These are phyloP conservation scores for Bipolaris cookei DNA, from an alignment of 2,329 filamentous ascomycete species.

Conservation along the genomic window DNA sequence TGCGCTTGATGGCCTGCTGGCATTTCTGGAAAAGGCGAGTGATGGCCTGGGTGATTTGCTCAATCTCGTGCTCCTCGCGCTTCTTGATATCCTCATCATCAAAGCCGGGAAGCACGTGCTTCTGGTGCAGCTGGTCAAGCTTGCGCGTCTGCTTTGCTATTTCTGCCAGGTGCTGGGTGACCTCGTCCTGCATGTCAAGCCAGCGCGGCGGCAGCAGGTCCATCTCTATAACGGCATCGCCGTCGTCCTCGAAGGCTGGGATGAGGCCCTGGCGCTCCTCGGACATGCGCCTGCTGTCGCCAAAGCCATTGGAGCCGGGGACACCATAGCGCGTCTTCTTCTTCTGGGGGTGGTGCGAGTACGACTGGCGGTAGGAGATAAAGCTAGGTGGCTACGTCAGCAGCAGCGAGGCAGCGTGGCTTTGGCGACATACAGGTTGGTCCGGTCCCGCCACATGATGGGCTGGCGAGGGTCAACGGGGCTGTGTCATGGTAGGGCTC, in stretches of 20 bases:
- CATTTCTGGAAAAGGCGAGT: conserved; percentile 89
- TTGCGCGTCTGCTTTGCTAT: conserved; percentile 83
- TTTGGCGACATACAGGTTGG: conserved; percentile 79
- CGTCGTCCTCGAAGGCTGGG: conserved; percentile 80
- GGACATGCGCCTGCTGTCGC: conserved; percentile 52
- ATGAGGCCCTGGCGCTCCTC: conserved; percentile 84
- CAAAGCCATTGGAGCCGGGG: conserved; percentile 62
- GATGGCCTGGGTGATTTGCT: conserved; percentile 86
- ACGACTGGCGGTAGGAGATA: conserved; percentile 98
- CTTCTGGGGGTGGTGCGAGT: conserved; percentile 82
- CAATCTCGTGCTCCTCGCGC: conserved; percentile 87
- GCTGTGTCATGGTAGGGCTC: conserved; percentile 41
- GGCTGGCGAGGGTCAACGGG: conserved; percentile 33
- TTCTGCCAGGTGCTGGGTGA: conserved; percentile 78
- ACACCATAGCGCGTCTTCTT: conserved; percentile 73
- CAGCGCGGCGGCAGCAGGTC: conserved; percentile 92
- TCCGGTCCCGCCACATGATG: conserved; percentile 97
- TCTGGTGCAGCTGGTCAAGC: conserved; percentile 92
- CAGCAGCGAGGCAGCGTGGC: conserved; percentile 11
- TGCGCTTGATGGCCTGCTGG: conserved; percentile 83
- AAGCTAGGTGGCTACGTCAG: conserved; percentile 67
- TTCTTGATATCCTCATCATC: conserved; percentile 91
- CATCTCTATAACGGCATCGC: conserved; percentile 98
- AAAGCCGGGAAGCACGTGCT: conserved; percentile 94
- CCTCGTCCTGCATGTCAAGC: conserved; percentile 94